These are phyloP conservation scores for Trichoderma endophyticum DNA, from an alignment of 2,329 filamentous ascomycete species.

Conservation along the genomic window DNA sequence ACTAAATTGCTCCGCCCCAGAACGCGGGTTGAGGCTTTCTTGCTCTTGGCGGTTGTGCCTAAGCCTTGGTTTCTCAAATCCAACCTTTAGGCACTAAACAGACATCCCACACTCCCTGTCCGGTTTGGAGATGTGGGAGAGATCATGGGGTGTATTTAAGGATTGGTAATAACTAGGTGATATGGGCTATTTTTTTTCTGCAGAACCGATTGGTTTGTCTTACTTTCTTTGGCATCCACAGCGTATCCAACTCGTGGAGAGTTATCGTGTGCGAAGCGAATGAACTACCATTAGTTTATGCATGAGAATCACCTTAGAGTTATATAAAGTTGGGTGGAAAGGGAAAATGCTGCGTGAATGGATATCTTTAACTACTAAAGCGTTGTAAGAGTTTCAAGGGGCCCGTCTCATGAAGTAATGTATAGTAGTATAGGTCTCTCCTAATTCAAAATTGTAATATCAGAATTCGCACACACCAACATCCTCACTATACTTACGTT, in stretches of 20 bases:
- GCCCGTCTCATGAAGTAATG: not conserved
- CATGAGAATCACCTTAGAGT: not conserved
- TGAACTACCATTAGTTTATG: not conserved
- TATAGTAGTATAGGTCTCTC: not conserved
- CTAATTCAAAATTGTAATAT: not conserved
- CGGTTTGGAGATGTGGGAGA: not conserved
- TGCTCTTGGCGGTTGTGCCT: not conserved
- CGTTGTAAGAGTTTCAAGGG: not conserved
- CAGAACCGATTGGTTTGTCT: not conserved
- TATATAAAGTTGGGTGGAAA: not conserved
- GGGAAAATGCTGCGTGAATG: not conserved
- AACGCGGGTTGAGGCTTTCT: not conserved
- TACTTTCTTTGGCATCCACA: not conserved
- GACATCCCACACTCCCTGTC: not conserved
- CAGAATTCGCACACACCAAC: not conserved
- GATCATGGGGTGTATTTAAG: not conserved
- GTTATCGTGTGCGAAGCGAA: not conserved
- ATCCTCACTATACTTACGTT: not conserved
- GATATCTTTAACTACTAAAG: not conserved
- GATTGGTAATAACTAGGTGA: not conserved
- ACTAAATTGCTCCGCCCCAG: not conserved
- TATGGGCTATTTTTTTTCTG: not conserved
- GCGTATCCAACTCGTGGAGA: not conserved
- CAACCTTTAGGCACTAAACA: not conserved
- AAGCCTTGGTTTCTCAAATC: not conserved